Evolutionary conservation across 257 asterid species (phyloP), one percentile per base, ranked within the genome.

Genomic region (Solanum paucissectum): DNA sequence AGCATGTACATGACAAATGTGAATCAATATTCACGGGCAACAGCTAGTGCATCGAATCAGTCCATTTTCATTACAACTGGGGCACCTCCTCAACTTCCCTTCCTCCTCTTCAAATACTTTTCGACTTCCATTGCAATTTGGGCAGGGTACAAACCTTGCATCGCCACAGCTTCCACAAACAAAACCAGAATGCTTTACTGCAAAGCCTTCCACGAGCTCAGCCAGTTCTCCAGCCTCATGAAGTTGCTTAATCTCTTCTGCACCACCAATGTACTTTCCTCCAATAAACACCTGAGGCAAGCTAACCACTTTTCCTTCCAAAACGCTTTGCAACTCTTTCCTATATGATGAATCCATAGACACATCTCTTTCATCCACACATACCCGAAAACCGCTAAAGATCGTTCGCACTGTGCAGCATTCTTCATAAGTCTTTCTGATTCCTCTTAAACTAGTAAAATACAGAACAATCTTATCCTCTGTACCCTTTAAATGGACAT

Each of bases 391-490:
- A 84, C 98, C 98, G 13, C 94, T 94, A 71, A 96, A 94, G 49
- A 93, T 95, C 97, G 93, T 93, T 55, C 95, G 91, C 29, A 90
- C 92, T 9, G 94, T 92, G 83, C 93, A 97, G 89, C 99, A 94
- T 74, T 96, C 99, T 86, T 94, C 92, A 55, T 94, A 94, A 6
- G 99, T 96, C 62, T 90, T 92, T 7, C 99, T 91, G 10, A 96
- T 92, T 7, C 99, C 99, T 2, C 98, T 92, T 86, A 96, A 95
- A 92, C 98, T 96, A 72, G 99, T 97, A 92, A 92, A 93, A 93
- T 94, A 95, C 27, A 96, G 88, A 14, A 96, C 98, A n/a, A 95
- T 98, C 85, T 98, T 93, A 87, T 97, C 98, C 94, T 94, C 98
- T 10, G 99, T 93, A 21, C 98, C 98, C 3, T 36, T 87, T 87